Evolutionary conservation across 2,329 filamentous ascomycete genomes (phyloP).

Genomic region (Clonostachys rosea): DNA sequence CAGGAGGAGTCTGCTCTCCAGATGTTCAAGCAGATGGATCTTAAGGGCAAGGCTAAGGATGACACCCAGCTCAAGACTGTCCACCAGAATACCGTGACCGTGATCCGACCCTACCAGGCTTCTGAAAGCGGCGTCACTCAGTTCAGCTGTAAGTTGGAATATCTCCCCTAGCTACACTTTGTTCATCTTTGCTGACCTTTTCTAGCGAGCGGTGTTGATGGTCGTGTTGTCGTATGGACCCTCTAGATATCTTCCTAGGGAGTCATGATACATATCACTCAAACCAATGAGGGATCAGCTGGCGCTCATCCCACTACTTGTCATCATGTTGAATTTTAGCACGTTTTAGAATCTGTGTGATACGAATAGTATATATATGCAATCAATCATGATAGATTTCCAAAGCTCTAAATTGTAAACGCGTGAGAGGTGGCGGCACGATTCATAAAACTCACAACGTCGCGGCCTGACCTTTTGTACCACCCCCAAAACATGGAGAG

Average conservation of each 20-base stretch:
- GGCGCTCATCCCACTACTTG: neutral
- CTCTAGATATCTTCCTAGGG: constrained; percentile 34
- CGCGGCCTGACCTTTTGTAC: no score
- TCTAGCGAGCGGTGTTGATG: constrained; percentile 76
- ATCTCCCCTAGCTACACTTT: neutral
- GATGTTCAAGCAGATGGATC: constrained; percentile 98
- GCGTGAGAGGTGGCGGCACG: neutral
- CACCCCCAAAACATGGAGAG: no score
- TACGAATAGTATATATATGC: neutral
- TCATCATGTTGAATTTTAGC: neutral
- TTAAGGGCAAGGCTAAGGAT: constrained; percentile 88
- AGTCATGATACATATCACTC: neutral
- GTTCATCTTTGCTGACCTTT: neutral
- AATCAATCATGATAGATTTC: neutral
- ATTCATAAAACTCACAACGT: no score
- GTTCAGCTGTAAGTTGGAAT: constrained; percentile 73
- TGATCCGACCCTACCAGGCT: constrained; percentile 70
- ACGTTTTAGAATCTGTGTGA: no score
- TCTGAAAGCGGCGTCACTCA: constrained; percentile 62
- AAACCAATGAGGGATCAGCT: neutral
- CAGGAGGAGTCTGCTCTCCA: constrained; percentile 92
- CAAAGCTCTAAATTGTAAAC: neutral
- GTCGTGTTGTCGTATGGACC: constrained; percentile 75
- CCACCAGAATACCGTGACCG: constrained; percentile 95
- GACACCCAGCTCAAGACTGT: constrained; percentile 93